Base-by-base conservation (phyloP, 257 asterid genomes). In the Nemophila menziesii region DNA sequence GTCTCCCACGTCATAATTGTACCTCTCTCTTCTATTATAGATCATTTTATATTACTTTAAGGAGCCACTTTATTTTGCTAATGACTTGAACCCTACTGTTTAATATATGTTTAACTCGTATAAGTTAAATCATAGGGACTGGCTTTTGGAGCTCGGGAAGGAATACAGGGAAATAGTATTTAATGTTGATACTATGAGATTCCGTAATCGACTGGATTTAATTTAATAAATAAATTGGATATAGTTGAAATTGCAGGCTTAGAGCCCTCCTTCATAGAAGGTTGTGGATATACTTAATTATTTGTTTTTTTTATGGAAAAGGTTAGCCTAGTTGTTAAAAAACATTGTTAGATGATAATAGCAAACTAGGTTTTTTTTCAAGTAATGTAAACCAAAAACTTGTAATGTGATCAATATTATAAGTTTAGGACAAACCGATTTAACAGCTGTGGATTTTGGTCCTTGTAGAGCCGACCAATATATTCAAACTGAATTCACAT, bases 121-220 rank as follows among this genome's bases (percentile, higher is more conserved):
- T 37, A 44, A 19, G 15, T 22, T 39, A n/a, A 19, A 36, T 26
- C 22, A 34, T 29, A 9, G 49, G 27, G 43, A 42, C 27, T 39
- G 64, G 64, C 69, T 50, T 18, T 63, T 63, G 64, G 60, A 34
- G 49, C 23, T 51, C 18, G 22, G 40, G 52, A 63, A 63, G 36
- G 69, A 58, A 56, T n/a, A n/a, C n/a, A n/a, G n/a, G n/a, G n/a
- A n/a, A n/a, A n/a, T n/a, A n/a, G n/a, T n/a, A n/a, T n/a, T n/a
- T n/a, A n/a, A n/a, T n/a, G n/a, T n/a, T n/a, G n/a, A n/a, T n/a
- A n/a, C n/a, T n/a, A n/a, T n/a, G n/a, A n/a, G n/a, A n/a, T n/a
- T n/a, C n/a, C n/a, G n/a, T n/a, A n/a, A n/a, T n/a, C n/a, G n/a
- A n/a, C n/a, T n/a, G n/a, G n/a, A n/a, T n/a, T n/a, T n/a, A n/a